Base-by-base conservation (phyloP, 805 yeast species). In the Metschnikowia amazonensis region DNA sequence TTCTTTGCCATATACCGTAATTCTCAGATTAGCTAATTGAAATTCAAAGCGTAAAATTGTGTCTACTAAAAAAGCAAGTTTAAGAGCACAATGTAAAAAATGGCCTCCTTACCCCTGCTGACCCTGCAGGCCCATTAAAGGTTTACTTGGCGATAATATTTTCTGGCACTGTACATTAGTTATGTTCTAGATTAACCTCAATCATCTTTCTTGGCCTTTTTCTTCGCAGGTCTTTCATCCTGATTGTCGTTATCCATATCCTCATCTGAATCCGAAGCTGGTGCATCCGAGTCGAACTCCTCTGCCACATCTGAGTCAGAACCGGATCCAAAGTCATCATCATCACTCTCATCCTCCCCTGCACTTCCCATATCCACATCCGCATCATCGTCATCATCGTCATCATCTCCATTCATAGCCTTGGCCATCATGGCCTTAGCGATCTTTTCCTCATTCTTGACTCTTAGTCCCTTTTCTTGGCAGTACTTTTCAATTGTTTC, bases 361-460 rank as follows among this genome's bases (percentile, higher is more conserved):
- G 92, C 96, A 51, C 94, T 85, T 74, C 87, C 50, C 75, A 71
- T 69, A 52, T 68, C 75, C 11, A 67, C 80, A 43, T 74, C 83
- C 4, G 52, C 64, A 23, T 62, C 74, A 38, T 69, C 74, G 40
- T 70, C 74, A 46, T 76, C 87, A 28, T 70, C 81, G 28, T 71
- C 82, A 25, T 64, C 81, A 11, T 72, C 77, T 42, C 71, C 81
- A 34, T 79, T 86, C 61, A 89, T 74, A 5, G 88, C 96, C 48
- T 82, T 82, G 36, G 84, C 86, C 60, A 89, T 69, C 72, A 86
- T 76, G 41, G 82, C 82, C 66, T 89, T 89, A 34, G 92, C 95
- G 45, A 89, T 86, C 56, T 82, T 87, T 51, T 89, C 90, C 60
- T 92, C 98, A 62, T 90, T 90, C 70, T 83, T 85, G 42, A 92